Evolutionary conservation across 257 asterid genomes (phyloP), one percentile per base, ranked within the genome.

Genomic region (Orobanche coerulescens): DNA sequence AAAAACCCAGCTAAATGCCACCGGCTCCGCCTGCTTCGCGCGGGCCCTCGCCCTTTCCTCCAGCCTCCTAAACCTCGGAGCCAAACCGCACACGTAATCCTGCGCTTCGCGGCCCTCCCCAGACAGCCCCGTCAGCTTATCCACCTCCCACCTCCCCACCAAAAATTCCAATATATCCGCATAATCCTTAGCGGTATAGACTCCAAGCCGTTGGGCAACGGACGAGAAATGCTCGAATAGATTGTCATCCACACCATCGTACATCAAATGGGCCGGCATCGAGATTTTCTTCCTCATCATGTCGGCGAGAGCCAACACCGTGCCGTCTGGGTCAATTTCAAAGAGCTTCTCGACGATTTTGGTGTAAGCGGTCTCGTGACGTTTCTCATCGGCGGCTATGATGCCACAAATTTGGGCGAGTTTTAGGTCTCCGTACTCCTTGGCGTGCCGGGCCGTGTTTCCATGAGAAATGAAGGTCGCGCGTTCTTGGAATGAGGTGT

Each of bases 221-320:
- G 79, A 43, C 4, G 86, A 73, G 76, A 77, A 81, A 69, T 81
- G 75, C 6, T 81, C 76, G 14, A 81, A 81, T 20, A 81, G 79
- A 36, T 77, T 78, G 30, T 78, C 81, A 7, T 78, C 86, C 4
- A 1, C 40, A 12, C 86, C 86, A 31, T 81, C 86, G 18, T 77
- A 81, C 86, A 81, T 81, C 43, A 81, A 55, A 68, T 81, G 86
- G 3, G 86, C 86, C 0, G 86, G 86, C 86, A 81, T 81, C 1
- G 86, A 66, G 63, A 81, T 65, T 47, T 81, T 81, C 81, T 81
- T 81, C 77, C 69, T 81, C 86, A 81, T 81, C 86, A 81, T 77
- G 76, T 81, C 84, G 1, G 81, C 76, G 0, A 81, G 79, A 0
- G 79, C 71, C 4, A 78, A 63, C 0, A 81, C 75, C 0, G 87